A percentile compares a stretch with the other conserved stretches of the same genome.
Conservation (phyloP, 78 protist species). For the Dictyostelium firmibasis region DNA sequence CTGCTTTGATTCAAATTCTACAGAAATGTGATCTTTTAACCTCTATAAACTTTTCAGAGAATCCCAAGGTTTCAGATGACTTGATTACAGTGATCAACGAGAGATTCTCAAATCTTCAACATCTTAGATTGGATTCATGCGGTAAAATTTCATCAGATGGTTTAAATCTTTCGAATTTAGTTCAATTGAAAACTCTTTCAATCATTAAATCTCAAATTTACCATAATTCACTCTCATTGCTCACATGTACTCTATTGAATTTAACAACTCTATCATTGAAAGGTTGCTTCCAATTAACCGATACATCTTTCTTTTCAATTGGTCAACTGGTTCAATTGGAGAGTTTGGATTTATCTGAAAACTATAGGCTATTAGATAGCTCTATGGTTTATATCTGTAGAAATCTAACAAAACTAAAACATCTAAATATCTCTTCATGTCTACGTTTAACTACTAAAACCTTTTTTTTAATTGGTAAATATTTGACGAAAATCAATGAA, state of each 20-base stretch:
- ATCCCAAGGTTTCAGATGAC: constrained; percentile 6
- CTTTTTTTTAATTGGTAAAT: constrained; percentile 48
- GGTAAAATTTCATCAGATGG: constrained; percentile 9
- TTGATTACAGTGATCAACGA: not conserved
- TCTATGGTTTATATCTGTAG: constrained; percentile 61
- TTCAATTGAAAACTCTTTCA: not conserved
- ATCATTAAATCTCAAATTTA: constrained; percentile 50
- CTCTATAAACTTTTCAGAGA: constrained; percentile 43
- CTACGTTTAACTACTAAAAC: constrained; percentile 48
- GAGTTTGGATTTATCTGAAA: constrained; percentile 42
- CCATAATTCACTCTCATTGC: constrained; percentile 3
- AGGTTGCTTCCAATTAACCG: constrained; percentile 49
- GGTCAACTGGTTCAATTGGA: constrained; percentile 4
- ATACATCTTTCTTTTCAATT: constrained; percentile 29
- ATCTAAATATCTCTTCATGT: constrained; percentile 46
- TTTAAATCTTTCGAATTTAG: not conserved
- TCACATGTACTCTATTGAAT: not conserved
- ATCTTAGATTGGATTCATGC: constrained; percentile 44
- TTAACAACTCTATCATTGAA: constrained; percentile 34
- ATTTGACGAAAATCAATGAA: not conserved
- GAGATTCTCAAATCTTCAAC: not conserved
- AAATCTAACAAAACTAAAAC: not conserved
- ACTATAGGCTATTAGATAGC: constrained; percentile 33
- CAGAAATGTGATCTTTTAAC: not conserved
- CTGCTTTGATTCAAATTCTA: not conserved